phyloP scores from a whole-genome alignment of 2,329 filamentous ascomycete genomes.

The Incumbomyces delicatus region DNA sequence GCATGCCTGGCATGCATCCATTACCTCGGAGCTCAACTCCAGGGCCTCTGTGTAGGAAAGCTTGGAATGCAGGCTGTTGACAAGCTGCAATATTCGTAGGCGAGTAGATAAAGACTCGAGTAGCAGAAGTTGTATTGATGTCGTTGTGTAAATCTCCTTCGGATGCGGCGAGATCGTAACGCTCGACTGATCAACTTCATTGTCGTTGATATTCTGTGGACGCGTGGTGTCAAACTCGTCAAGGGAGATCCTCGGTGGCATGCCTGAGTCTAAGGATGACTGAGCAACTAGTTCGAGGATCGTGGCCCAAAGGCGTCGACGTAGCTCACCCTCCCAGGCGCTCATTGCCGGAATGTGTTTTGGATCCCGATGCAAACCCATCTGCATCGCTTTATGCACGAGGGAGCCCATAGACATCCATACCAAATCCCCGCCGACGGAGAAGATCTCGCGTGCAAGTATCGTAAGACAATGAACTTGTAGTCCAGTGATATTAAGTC shows the following conservation, averaged over 20 bases:
- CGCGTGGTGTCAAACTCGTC: conserved; percentile 26
- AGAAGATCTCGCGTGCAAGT: conserved; percentile 25
- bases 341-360: conserved; percentile 21
- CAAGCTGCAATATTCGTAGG: conserved; percentile 25
- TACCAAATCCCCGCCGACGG: conserved; percentile 26
- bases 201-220: conserved; percentile 15
- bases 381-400: conserved; percentile 23
- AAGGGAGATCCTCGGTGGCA: conserved; percentile 23
- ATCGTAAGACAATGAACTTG: conserved; percentile 28
- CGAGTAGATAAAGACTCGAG: conserved; percentile 17
- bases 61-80: conserved; percentile 22
- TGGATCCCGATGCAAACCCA: conserved; percentile 28
- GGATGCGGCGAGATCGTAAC: conserved; percentile 20
- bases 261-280: conserved; percentile 24
- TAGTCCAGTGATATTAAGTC: conserved; percentile 24
- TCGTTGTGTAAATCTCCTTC: conserved; percentile 25
- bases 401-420: conserved; percentile 28
- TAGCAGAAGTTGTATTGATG: conserved; percentile 17
- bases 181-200: conserved; percentile 18
- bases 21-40: conserved; percentile 34
- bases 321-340: conserved; percentile 17
- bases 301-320: conserved; percentile 28
- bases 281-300: conserved; percentile 28
- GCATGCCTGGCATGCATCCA: conserved; percentile 26
- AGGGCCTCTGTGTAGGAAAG: conserved; percentile 20